Percentiles rank a stretch among this genome's conserved stretches.
Evolutionary conservation across 73 alveolate species (phyloP).

Genomic region (Breviolum minutum): DNA sequence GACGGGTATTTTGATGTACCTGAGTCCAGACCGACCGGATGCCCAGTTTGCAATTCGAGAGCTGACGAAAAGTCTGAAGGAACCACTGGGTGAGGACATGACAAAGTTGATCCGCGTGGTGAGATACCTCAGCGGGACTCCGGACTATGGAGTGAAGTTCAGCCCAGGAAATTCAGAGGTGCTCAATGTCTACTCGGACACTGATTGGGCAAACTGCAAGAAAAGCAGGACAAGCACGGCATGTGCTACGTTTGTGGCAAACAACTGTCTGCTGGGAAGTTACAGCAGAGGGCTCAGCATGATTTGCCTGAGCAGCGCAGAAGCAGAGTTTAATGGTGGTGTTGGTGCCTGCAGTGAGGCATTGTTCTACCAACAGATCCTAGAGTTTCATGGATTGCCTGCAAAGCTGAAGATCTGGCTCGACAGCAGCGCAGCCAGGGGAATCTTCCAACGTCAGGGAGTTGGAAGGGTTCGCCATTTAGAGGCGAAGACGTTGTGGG

Average conservation of each 20-base stretch:
- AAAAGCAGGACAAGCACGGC: neutral
- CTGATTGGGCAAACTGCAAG: conserved; percentile 35
- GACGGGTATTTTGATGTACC: neutral
- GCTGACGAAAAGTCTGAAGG: neutral
- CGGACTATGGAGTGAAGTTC: neutral
- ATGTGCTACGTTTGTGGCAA: neutral
- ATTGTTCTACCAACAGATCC: neutral
- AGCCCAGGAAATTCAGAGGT: neutral
- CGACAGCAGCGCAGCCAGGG: conserved; percentile 26
- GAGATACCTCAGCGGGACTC: neutral
- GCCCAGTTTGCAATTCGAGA: conserved; percentile 33
- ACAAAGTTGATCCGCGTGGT: neutral
- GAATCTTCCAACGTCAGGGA: neutral
- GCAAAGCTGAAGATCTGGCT: neutral
- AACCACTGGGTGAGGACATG: neutral
- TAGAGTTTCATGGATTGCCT: neutral
- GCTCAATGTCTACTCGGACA: neutral
- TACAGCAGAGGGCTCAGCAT: neutral
- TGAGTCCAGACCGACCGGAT: conserved; percentile 11
- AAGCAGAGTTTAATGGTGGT: conserved; percentile 45
- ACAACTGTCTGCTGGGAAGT: neutral
- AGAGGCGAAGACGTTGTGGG: conserved; percentile 17
- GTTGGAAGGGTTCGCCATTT: neutral
- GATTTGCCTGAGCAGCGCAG: conserved; percentile 30
- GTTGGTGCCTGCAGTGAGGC: conserved; percentile 17